Conservation (phyloP, 169 alveolate genomes). For the Plasmodium berghei region DNA sequence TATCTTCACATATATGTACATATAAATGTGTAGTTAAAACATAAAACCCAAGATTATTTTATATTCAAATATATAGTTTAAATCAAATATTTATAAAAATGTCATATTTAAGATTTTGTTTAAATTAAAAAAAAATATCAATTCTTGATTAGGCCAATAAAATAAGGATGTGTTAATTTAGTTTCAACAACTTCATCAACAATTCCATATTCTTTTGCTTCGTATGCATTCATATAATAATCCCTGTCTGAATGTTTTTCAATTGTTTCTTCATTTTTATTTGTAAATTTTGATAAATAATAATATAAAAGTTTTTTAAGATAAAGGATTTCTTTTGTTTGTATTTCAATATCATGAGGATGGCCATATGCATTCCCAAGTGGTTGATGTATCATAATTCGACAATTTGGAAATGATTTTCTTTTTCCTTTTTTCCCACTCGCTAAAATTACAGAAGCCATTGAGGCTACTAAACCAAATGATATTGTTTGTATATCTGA, state of each 20-base stretch:
- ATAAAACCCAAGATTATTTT: too few relatives aligned
- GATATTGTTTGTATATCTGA: conserved; percentile 88
- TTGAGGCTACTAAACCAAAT: conserved; percentile 90
- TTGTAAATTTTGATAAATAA: conserved; percentile 86
- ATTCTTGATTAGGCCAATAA: neutral
- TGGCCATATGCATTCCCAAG: conserved; percentile 91
- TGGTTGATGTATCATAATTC: conserved; percentile 92
- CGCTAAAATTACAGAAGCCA: conserved; percentile 91
- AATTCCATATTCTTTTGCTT: conserved; percentile 89
- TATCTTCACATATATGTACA: too few relatives aligned
- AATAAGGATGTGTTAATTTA: conserved; percentile 65
- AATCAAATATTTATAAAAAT: too few relatives aligned
- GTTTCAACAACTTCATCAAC: conserved; percentile 83
- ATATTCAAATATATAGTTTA: too few relatives aligned
- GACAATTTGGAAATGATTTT: conserved; percentile 88
- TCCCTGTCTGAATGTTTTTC: conserved; percentile 88
- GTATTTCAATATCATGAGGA: conserved; percentile 91
- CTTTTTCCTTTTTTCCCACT: conserved; percentile 91
- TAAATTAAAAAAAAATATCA: too few relatives aligned
- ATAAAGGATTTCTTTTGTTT: conserved; percentile 89
- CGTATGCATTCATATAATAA: conserved; percentile 89
- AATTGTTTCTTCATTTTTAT: conserved; percentile 79
- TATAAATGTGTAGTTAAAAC: too few relatives aligned
- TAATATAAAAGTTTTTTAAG: conserved; percentile 85
- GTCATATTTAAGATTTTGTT: too few relatives aligned